Evolutionary conservation across 306 rosid genomes (phyloP), one percentile per base, ranked within the genome.

Genomic region (Cajanus cajan): DNA sequence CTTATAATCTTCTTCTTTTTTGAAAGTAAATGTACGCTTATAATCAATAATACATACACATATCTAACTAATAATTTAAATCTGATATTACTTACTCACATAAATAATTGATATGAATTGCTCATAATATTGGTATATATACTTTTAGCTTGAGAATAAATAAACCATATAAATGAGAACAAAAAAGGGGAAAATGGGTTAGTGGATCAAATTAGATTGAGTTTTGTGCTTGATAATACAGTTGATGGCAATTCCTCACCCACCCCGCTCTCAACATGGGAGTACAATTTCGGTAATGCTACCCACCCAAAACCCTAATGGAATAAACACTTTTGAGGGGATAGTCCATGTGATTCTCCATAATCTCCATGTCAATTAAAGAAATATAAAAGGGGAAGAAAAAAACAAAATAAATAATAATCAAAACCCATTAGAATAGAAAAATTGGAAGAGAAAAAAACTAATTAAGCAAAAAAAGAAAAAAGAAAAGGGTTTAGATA

Each of bases 261-360:
- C 74, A 82, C 66, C 50, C 19, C 41, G n/a, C 36, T 10, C 36
- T 10, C 68, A 76, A 31, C 80, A 78, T 70, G 62, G 68, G 45
- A 81, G 83, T 83, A 86, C 85, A 84, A 67, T 74, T 71, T 70
- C 65, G 83, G 79, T 85, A 77, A 71, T 68, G 80, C 64, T 59
- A 79, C 65, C 73, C 52, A 50, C 77, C 78, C 74, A 72, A 78
- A 82, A 82, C 84, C 78, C 72, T 50, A 75, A 72, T 45, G 67
- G 57, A 79, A 59, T 64, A 73, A 72, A 75, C 84, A 82, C 28
- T 25, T 68, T 45, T 37, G 50, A 78, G 86, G 85, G 78, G 59
- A 63, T n/a, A n/a, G n/a, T n/a, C n/a, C n/a, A n/a, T 76, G 76
- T 58, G 78, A 75, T 70, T 78, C 72, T 82, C 72, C 73, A 18